Conservation (phyloP, 164 flowering plant genomes). For the Chimonanthus salicifolius region DNA sequence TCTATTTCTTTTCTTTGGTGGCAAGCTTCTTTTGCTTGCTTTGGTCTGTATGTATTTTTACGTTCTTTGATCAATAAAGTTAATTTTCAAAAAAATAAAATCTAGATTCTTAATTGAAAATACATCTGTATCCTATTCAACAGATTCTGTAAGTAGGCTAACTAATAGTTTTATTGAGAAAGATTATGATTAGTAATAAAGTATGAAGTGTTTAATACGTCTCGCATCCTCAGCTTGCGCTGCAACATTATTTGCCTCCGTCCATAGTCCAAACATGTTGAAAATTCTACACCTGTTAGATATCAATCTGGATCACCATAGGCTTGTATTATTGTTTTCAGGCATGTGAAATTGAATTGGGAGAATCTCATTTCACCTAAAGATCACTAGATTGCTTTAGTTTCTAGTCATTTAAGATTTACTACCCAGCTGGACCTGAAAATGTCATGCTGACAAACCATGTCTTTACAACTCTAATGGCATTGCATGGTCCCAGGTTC, state of each 20-base stretch:
- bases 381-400: not conserved
- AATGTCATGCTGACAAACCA: not conserved
- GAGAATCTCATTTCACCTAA: not conserved
- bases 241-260: not conserved
- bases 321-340: not conserved
- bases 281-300: not conserved
- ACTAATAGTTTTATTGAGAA: too few relatives aligned
- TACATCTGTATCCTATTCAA: too few relatives aligned
- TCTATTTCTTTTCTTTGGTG: too few relatives aligned
- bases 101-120: too few relatives aligned
- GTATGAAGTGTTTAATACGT: too few relatives aligned
- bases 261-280: not conserved
- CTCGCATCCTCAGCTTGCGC: not conserved
- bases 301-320: not conserved
- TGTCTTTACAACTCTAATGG: not conserved
- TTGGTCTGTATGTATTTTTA: too few relatives aligned
- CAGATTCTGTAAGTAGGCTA: too few relatives aligned
- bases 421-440: not conserved
- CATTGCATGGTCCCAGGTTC: not conserved
- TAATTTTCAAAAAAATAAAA: too few relatives aligned
- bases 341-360: not conserved
- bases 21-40: too few relatives aligned
- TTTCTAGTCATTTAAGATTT: not conserved
- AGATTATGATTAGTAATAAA: too few relatives aligned
- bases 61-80: too few relatives aligned